Evolutionary conservation across 192 early-diverging fungal genomes (phyloP), one percentile per base, ranked within the genome.

Genomic region (Podila clonocystis): DNA sequence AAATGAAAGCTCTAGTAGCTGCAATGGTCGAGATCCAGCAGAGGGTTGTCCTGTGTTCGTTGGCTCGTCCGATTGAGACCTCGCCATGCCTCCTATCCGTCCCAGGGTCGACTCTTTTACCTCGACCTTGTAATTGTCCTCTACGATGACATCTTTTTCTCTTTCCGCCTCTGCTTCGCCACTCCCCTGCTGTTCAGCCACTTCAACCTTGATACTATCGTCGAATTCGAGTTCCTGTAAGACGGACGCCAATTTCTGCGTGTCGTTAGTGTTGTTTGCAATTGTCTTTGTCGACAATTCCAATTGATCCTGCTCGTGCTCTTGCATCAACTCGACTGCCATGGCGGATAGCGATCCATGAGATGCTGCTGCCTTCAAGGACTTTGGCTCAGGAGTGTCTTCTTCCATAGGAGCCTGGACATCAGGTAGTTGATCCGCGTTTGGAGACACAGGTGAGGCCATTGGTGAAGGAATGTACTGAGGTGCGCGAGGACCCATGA

Each of bases 391-490:
- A 45, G 41, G 41, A 15, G 15, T 45, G 41, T 45, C 24, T 19
- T 55, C 52, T 3, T 55, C 22, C n/a, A 11, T 9, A 55, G 8
- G 1, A 22, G 9, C n/a, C 12, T 55, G 34, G 34, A 36, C n/a
- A 22, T 22, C 52, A 55, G 15, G 41, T 17, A 17, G 3, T 17
- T 55, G 20, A 55, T 55, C 22, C 17, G 52, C 4, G 17, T 22
- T 55, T 17, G 70, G 77, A 6, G 77, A 80, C 5, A 80, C 30
- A 20, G 77, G 77, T 2, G 77, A 80, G 0, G 77, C 30, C 9
- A 69, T 36, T 19, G 77, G 77, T 0, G 77, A 80, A 5, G 77
- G 77, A n/a, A 80, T 73, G 38, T 80, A 80, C 20, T 80, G 77
- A 28, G 77, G 77, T 4, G 77, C 70, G 26, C 77, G 70, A 26